Percentiles rank a stretch among this genome's conserved stretches.
These are phyloP conservation scores for Chloroidium sp. DNA, from an alignment of 163 green algal genomes.

Conservation along the genomic window DNA sequence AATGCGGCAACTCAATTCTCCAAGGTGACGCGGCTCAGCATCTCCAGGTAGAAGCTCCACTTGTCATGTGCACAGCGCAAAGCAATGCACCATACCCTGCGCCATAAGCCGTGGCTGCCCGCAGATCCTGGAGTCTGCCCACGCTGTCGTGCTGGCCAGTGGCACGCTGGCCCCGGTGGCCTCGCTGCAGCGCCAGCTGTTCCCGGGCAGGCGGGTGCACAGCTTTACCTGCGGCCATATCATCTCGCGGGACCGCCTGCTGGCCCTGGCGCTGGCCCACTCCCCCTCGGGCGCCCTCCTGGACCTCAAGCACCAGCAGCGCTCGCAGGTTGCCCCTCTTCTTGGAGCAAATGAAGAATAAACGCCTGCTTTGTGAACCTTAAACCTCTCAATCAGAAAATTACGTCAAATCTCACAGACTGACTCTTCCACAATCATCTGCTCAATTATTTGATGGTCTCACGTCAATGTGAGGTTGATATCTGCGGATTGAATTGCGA, in stretches of 20 bases:
- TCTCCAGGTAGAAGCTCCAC: too few species aligned
- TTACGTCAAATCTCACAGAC: too few species aligned
- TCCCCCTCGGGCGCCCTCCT: constrained; percentile 67
- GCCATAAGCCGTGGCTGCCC: neutral
- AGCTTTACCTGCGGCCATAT: constrained; percentile 88
- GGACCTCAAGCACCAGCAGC: constrained; percentile 55
- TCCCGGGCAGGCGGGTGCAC: constrained; percentile 46
- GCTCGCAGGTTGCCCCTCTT: constrained; percentile 6
- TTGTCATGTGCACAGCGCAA: neutral
- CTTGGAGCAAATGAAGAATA: too few species aligned
- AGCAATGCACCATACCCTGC: too few species aligned
- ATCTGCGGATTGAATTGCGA: too few species aligned
- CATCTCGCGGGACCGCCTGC: constrained; percentile 35
- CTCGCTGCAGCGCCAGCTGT: constrained; percentile 65
- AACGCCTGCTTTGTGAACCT: too few species aligned
- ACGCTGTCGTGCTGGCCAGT: constrained; percentile 81
- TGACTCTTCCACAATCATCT: too few species aligned
- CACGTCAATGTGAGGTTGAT: too few species aligned
- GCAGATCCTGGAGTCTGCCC: constrained; percentile 47
- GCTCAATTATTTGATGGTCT: too few species aligned
- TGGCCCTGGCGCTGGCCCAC: constrained; percentile 34
- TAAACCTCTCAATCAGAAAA: too few species aligned
- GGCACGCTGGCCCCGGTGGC: constrained; percentile 82
- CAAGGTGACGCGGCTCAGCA: constrained; percentile 13
- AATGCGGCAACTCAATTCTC: constrained; percentile 77